A percentile compares a stretch with the other conserved stretches of the same genome.
Conservation (phyloP, 306 rosid genomes). For the cucumber (Cucumis sativus) region Cucumber_9930_V3 NC_026658.2:6107001-6107500, state of each 20-base stretch:
- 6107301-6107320: constrained; percentile 33
- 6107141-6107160: constrained; percentile 10
- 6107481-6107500: not conserved
- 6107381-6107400: constrained; percentile 64
- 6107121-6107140: constrained; percentile 21
- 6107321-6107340: constrained; percentile 27
- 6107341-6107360: constrained; percentile 24
- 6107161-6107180: constrained; percentile 17
- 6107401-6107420: constrained; percentile 34
- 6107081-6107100: constrained; percentile 20
- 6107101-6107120: constrained; percentile 26
- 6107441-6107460: constrained; percentile 24
- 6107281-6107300: constrained; percentile 17
- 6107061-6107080: constrained; percentile 18
- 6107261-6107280: constrained; percentile 12
- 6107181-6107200: constrained; percentile 22
- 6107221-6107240: constrained; percentile 24
- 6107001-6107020: constrained; percentile 28
- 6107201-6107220: constrained; percentile 22
- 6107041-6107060: constrained; percentile 18
- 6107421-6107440: constrained; percentile 42
- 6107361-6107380: constrained; percentile 70
- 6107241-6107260: constrained; percentile 23
- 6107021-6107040: constrained; percentile 35
- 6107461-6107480: constrained; percentile 20